These are phyloP conservation scores for Tolypocladium guangdongense DNA, from an alignment of 2,329 filamentous ascomycete species.

Conservation along the genomic window DNA sequence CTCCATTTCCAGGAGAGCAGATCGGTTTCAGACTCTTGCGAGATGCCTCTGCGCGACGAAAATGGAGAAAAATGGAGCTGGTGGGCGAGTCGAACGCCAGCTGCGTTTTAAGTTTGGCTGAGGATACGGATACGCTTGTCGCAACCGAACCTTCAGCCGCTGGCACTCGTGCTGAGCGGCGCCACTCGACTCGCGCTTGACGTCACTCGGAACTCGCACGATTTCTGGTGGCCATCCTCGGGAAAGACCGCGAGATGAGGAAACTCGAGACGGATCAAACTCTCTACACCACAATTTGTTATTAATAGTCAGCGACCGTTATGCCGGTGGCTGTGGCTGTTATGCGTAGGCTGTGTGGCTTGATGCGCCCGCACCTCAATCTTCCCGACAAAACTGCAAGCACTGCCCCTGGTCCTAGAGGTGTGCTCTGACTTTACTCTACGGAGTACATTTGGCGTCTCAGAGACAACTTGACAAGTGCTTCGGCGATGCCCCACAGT, in stretches of 20 bases:
- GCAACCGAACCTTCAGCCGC: background rate
- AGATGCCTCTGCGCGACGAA: background rate
- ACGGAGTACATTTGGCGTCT: too few species aligned
- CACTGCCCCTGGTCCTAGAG: too few species aligned
- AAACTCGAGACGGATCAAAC: background rate
- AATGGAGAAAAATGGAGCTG: background rate
- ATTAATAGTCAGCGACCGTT: background rate
- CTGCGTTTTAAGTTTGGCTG: background rate
- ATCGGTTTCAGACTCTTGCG: too few species aligned
- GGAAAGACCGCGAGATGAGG: background rate
- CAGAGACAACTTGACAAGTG: too few species aligned
- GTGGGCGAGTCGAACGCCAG: background rate
- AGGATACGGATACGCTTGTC: background rate
- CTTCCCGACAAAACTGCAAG: background rate
- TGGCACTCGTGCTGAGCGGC: background rate
- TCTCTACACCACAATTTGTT: background rate
- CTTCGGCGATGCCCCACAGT: too few species aligned
- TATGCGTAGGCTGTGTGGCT: too few species aligned
- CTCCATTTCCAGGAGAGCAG: background rate
- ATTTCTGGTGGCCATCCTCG: background rate
- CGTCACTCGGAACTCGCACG: background rate
- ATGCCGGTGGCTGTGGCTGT: background rate
- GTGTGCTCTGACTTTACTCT: too few species aligned
- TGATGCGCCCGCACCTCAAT: background rate
- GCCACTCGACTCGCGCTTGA: background rate